These are phyloP conservation scores for Hyaloscypha variabilis DNA, from an alignment of 495 filamentous ascomycete species.

Conservation along the genomic window DNA sequence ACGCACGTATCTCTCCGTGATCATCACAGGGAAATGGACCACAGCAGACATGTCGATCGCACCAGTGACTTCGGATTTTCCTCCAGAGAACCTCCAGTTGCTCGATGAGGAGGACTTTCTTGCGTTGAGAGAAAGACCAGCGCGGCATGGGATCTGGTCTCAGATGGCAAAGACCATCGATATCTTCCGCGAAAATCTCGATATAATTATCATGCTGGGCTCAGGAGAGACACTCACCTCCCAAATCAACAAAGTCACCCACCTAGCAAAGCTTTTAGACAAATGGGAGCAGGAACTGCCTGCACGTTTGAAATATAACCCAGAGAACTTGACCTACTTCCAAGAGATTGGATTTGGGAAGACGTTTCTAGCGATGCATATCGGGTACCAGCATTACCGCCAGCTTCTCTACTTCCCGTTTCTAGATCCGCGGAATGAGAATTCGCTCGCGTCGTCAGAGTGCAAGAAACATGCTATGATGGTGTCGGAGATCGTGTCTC, in stretches of 20 bases:
- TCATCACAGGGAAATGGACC: slow-evolving; percentile 7
- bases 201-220: not conserved
- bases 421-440: slow-evolving; percentile 10
- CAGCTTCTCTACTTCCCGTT: slow-evolving; percentile 17
- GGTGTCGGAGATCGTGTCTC: slow-evolving; percentile 11
- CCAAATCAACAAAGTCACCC: slow-evolving; percentile 1
- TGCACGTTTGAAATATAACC: slow-evolving; percentile 4
- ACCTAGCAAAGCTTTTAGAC: not conserved
- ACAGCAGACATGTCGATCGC: slow-evolving; percentile 8
- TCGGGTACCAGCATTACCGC: slow-evolving; percentile 13
- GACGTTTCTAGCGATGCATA: slow-evolving; percentile 13
- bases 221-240: not conserved
- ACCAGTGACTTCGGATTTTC: slow-evolving; percentile 6
- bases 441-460: not conserved
- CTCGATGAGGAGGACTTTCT: slow-evolving; percentile 14
- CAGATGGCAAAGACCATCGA: slow-evolving; percentile 15
- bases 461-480: slow-evolving; percentile 17
- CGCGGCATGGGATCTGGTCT: slow-evolving; percentile 11
- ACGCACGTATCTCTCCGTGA: slow-evolving; percentile 5
- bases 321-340: slow-evolving; percentile 10
- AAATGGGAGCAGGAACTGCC: slow-evolving; percentile 3
- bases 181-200: slow-evolving; percentile 4
- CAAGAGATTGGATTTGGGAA: slow-evolving; percentile 8
- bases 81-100: not conserved
- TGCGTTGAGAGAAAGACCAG: not conserved